A percentile compares a stretch with the other conserved stretches of the same genome.
These are phyloP conservation scores for Geoglossum cookeanum DNA, from an alignment of 2,329 filamentous ascomycete species.

Conservation along the genomic window DNA sequence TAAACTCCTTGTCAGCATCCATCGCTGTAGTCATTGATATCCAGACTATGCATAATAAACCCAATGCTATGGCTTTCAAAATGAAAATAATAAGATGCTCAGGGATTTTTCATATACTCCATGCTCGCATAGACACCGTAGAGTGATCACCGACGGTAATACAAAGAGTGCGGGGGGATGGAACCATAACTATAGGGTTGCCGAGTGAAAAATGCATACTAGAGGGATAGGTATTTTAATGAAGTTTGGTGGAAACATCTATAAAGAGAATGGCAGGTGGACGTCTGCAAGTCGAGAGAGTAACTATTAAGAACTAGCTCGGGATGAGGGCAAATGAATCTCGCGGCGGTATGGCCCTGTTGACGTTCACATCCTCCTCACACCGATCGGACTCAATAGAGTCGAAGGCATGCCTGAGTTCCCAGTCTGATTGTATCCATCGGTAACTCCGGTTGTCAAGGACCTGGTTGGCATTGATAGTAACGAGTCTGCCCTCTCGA, in stretches of 20 bases:
- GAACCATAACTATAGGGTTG: neutral
- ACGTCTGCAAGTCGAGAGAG: neutral
- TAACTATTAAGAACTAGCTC: neutral
- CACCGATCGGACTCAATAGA: neutral
- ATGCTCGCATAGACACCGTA: neutral
- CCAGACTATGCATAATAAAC: neutral
- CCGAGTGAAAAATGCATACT: neutral
- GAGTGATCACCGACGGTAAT: neutral
- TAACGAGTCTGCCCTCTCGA: conserved; percentile 16
- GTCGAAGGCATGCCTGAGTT: neutral
- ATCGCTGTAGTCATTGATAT: neutral
- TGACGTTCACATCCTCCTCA: neutral
- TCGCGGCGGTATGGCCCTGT: too few species aligned
- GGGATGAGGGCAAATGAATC: neutral
- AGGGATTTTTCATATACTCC: neutral
- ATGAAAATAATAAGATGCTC: neutral
- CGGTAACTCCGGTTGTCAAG: conserved; percentile 14
- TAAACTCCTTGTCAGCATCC: neutral
- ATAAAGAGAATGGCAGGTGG: neutral
- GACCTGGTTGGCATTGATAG: conserved; percentile 14
- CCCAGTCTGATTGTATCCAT: neutral
- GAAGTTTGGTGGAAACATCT: neutral
- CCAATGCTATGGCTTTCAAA: neutral
- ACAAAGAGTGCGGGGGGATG: neutral
- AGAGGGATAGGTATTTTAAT: neutral